phyloP scores from a whole-genome alignment of 768 basidiomycete species.

The Piloderma croceum region DNA sequence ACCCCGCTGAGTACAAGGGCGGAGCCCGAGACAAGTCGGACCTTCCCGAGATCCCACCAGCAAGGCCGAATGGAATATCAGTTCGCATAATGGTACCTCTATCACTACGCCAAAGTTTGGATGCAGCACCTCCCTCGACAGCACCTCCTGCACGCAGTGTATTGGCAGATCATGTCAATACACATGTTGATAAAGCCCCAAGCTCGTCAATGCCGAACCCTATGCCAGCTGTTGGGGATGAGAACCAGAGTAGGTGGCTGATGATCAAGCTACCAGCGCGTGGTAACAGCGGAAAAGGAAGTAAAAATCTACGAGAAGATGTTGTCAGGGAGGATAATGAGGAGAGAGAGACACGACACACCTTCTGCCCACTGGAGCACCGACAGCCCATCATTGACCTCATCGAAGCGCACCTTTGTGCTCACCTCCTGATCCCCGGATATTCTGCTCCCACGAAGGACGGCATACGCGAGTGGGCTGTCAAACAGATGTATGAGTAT shows the following conservation, averaged over 20 bases:
- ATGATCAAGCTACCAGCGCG: not conserved
- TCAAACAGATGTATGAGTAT: not conserved
- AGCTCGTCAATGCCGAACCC: not conserved
- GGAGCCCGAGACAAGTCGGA: conserved; percentile 3
- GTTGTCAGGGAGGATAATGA: not conserved
- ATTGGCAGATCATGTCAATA: not conserved
- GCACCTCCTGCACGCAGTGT: not conserved
- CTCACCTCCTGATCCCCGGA: conserved; percentile 16
- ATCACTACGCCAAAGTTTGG: not conserved
- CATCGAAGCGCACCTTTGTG: not conserved
- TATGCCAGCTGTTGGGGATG: not conserved
- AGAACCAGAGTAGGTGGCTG: not conserved
- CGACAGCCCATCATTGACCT: not conserved
- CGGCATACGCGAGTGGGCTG: conserved; percentile 13
- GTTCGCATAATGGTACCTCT: not conserved
- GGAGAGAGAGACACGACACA: not conserved
- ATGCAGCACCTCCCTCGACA: not conserved
- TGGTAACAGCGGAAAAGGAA: no score
- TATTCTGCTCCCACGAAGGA: conserved; percentile 21
- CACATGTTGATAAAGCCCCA: not conserved
- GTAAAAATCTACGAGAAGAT: not conserved
- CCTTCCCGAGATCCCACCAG: not conserved
- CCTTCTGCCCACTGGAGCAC: not conserved
- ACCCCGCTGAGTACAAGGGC: conserved; percentile 19
- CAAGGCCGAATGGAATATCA: not conserved